Evolutionary conservation across 2,329 filamentous ascomycete genomes (phyloP), one percentile per base, ranked within the genome.

Genomic region (Mycosphaerella sp.): DNA sequence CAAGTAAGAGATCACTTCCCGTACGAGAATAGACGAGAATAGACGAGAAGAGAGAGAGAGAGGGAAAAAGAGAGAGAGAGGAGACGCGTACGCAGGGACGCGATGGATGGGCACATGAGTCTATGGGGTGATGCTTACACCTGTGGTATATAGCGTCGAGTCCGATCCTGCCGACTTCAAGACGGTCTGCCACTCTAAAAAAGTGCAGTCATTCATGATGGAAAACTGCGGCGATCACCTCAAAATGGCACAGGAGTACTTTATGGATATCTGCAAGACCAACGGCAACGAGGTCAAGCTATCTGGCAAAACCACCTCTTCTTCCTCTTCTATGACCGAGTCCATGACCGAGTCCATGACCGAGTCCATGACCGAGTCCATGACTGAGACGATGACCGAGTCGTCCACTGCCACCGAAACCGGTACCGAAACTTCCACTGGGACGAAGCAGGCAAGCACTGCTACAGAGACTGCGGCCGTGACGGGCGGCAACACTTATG

Each of bases 1-100:
- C 60, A 77, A 77, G 76, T 78, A 72, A 59, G 73, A 43, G 14
- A 26, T 4, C 26, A 26, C 26, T 26, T 4, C 26, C 21, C 3
- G 17, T 29, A 46, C 9, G 21, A 1, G 6, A 21, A 8, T 7
- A 34, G n/a, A 45, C 10, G 23, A 17, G 14, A 17, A 17, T 17
- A 17, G 14, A 17, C 14, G 14, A 17, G 14, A 17, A 17, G 14
- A 17, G 14, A 17, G 14, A 17, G 14, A 17, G 14, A 1, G 14
- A 17, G 14, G 14, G 14, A 17, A 1, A 17, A 17, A 17, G 14
- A 17, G 14, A 1, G 14, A 17, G 14, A 17, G 6, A 23, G 43
- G 23, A 41, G 21, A 42, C 29, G 44, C 23, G 10, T 42, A 38
- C 6, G 26, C 26, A 26, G 26, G 26, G 47, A 36, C 32, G 14